Evolutionary conservation across 805 yeast species (phyloP).

Genomic region (Ogataea allantospora): DNA sequence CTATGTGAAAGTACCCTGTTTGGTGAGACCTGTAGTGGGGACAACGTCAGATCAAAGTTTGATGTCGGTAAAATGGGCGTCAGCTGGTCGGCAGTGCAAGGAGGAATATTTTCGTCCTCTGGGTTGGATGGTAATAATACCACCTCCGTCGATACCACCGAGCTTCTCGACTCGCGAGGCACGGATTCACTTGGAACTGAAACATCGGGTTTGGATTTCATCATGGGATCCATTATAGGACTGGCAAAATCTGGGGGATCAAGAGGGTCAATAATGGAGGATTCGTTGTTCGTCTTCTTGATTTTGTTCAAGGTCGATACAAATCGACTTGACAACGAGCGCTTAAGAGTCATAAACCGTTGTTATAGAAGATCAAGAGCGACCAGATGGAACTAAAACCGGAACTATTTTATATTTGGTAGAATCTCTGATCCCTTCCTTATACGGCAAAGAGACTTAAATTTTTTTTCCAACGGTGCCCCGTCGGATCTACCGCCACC

Average conservation of each 20-base stretch:
- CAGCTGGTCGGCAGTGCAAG: conserved; percentile 29
- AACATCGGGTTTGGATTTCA: neutral
- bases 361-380: neutral
- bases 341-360: conserved; percentile 7
- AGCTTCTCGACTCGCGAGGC: neutral
- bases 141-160: conserved; percentile 12
- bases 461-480: conserved; percentile 6
- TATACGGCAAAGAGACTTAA: neutral
- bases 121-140: conserved; percentile 30
- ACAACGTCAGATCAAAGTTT: conserved; percentile 7
- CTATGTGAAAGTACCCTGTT: conserved; percentile 2
- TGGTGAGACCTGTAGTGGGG: conserved; percentile 8
- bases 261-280: conserved; percentile 3
- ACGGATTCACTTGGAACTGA: neutral
- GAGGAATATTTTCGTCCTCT: conserved; percentile 27
- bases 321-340: conserved; percentile 13
- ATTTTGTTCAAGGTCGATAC: conserved; percentile 11
- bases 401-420: neutral
- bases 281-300: conserved; percentile 6
- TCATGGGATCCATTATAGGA: neutral
- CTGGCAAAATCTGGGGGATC: neutral
- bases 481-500: conserved; percentile 10
- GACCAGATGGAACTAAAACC: too few relatives aligned
- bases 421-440: neutral
- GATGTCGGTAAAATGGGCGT: conserved; percentile 27